A percentile compares a stretch with the other conserved stretches of the same genome.
These are phyloP conservation scores for Candida morakotiae DNA, from an alignment of 805 yeast genomes.

Conservation along the genomic window DNA sequence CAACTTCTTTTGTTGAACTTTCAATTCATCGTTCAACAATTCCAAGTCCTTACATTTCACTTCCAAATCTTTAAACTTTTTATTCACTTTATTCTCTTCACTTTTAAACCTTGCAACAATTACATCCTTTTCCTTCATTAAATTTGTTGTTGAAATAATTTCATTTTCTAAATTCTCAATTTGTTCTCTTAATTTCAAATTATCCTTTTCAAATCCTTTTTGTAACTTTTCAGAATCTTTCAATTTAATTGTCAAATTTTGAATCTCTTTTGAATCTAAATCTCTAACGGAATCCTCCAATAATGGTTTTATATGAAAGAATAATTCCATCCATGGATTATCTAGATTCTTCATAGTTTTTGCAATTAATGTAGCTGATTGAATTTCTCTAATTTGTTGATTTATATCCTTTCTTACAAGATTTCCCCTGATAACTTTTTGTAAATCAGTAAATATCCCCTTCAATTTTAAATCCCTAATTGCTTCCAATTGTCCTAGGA, in stretches of 20 bases:
- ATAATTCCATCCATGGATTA: conserved; percentile 77
- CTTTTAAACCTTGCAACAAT: conserved; percentile 40
- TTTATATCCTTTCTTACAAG: conserved; percentile 47
- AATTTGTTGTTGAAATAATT: conserved; percentile 19
- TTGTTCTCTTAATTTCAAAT: conserved; percentile 36
- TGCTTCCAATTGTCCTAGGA: conserved; percentile 73
- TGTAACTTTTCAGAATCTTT: conserved; percentile 33
- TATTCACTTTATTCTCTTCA: conserved; percentile 29
- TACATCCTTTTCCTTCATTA: conserved; percentile 44
- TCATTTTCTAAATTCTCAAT: conserved; percentile 31
- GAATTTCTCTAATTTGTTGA: conserved; percentile 51
- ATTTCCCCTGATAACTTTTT: conserved; percentile 64
- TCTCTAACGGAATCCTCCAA: conserved; percentile 61
- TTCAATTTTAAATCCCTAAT: conserved; percentile 64
- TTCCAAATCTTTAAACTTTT: conserved; percentile 15
- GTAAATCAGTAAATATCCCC: conserved; percentile 54
- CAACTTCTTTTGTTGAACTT: conserved; percentile 8
- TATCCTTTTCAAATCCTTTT: conserved; percentile 27
- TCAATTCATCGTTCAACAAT: conserved; percentile 13
- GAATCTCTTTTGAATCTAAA: conserved; percentile 52
- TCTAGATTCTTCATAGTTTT: conserved; percentile 54
- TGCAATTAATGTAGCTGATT: conserved; percentile 68
- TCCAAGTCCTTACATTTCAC: conserved; percentile 25
- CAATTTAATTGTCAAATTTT: conserved; percentile 46
- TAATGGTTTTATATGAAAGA: conserved; percentile 69